Evolutionary conservation across 768 basidiomycete genomes (phyloP).

Genomic region (Hirschioporus abietinus): DNA sequence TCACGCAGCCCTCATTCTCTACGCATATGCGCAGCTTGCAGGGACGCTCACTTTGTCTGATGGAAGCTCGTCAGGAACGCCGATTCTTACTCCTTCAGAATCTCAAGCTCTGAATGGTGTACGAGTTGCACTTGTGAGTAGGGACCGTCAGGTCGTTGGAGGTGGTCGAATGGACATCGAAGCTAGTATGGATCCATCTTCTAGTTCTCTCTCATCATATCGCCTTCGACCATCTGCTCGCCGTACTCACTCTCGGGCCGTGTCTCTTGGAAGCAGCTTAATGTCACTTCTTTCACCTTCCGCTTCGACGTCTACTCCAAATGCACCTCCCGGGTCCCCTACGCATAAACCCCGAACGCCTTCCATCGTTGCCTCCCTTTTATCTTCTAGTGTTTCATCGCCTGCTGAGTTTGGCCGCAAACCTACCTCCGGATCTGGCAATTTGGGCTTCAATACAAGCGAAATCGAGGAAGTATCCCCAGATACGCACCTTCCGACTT

Average conservation of each 20-base stretch:
- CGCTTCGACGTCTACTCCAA: conserved; percentile 18
- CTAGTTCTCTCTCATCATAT: not conserved
- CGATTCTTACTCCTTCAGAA: conserved; percentile 39
- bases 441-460: conserved; percentile 25
- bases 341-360: conserved; percentile 20
- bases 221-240: conserved; percentile 19
- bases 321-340: conserved; percentile 19
- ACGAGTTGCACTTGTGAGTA: conserved; percentile 44
- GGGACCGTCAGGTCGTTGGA: conserved; percentile 41
- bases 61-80: conserved; percentile 18
- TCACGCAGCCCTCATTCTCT: conserved; percentile 68
- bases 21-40: conserved; percentile 79
- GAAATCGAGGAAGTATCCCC: conserved; percentile 48
- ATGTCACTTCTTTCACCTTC: conserved; percentile 44
- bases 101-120: conserved; percentile 39
- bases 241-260: conserved; percentile 40
- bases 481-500: conserved; percentile 71
- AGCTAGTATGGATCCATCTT: conserved; percentile 30
- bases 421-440: conserved; percentile 9
- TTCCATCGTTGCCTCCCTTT: conserved; percentile 15
- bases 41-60: not conserved
- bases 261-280: conserved; percentile 48
- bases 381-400: conserved; percentile 10
- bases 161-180: conserved; percentile 82
- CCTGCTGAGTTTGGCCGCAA: conserved; percentile 9